Evolutionary conservation across 2,329 filamentous ascomycete genomes (phyloP), one percentile per base, ranked within the genome.

Genomic region (Graphilbum fragrans): DNA sequence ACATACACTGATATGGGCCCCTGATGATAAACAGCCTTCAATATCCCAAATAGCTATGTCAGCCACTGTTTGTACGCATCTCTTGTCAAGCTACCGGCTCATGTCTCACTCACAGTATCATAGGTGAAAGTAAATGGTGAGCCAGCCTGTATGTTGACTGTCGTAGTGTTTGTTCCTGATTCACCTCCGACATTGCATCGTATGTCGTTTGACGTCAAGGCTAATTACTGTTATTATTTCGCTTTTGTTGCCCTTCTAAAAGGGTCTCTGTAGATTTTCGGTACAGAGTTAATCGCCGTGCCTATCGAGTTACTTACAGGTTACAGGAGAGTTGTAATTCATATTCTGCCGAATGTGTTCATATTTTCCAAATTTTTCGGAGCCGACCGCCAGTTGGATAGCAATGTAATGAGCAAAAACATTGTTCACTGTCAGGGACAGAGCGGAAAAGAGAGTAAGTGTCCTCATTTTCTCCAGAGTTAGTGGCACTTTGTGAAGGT

Each of bases 281-380:
- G n/a, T n/a, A n/a, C n/a, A n/a, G n/a, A n/a, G n/a, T n/a, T n/a
- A n/a, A n/a, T n/a, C n/a, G n/a, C n/a, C n/a, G n/a, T n/a, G n/a
- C n/a, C n/a, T n/a, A n/a, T n/a, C n/a, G 21, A 22, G 16, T 11
- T 4, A 32, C 41, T 31, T 19, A 42, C 55, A 56, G 14, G 62
- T 66, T 17, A 68, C 64, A 5, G 65, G 66, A 7, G 62, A 66
- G 58, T 69, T 68, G 49, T 61, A 57, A 61, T 69, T 70, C 43
- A 54, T 61, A 55, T 69, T 68, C 45, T 62, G 55, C 36, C 66
- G 59, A 50, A 70, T 60, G 47, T 64, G 58, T 46, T 64, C 51
- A 47, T 56, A 65, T 5, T 54, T 49, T 21, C 46, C 49, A 35
- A 55, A 62, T 47, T 60, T 49, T 8, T 52, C 53, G 12, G 52